Evolutionary conservation across 2,329 filamentous ascomycete species (phyloP).

Genomic region (Rasamsonia emersonii): DNA sequence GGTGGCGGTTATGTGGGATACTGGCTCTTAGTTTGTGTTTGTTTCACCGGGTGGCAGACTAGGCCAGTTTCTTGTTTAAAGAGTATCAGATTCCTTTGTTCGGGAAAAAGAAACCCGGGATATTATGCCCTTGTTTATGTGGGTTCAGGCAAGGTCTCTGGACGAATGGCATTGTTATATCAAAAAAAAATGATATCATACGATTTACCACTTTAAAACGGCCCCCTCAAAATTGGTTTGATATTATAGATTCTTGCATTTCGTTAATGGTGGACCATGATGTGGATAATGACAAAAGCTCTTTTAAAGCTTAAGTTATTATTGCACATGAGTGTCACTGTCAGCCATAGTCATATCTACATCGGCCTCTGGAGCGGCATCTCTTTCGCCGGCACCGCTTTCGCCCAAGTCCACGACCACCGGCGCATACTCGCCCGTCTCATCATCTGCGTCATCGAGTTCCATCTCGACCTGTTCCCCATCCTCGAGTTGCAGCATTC

Average conservation of each 20-base stretch:
- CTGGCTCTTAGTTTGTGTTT: constrained; percentile 13
- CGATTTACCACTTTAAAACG: constrained; percentile 8
- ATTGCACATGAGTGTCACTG: constrained; percentile 7
- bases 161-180: constrained; percentile 10
- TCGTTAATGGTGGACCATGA: no score
- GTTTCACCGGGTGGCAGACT: constrained; percentile 21
- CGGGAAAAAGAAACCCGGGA: constrained; percentile 11
- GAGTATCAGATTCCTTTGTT: constrained; percentile 20
- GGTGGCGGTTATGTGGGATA: constrained; percentile 16
- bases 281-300: no score
- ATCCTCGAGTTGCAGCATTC: constrained; percentile 54
- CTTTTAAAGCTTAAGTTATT: no score
- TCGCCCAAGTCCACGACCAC: constrained; percentile 45
- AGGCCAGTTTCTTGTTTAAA: constrained; percentile 16
- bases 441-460: constrained; percentile 52
- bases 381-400: constrained; percentile 1
- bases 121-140: constrained; percentile 7
- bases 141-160: constrained; percentile 6
- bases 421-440: constrained; percentile 57
- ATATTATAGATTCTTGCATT: no score
- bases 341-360: no score
- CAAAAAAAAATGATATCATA: constrained; percentile 10
- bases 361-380: constrained; percentile 5
- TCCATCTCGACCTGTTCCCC: constrained; percentile 56
- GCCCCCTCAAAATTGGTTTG: no score